Evolutionary conservation across 1,284 basidiomycete species (phyloP), one percentile per base, ranked within the genome.

Genomic region (Ganoderma leucocontextum): DNA sequence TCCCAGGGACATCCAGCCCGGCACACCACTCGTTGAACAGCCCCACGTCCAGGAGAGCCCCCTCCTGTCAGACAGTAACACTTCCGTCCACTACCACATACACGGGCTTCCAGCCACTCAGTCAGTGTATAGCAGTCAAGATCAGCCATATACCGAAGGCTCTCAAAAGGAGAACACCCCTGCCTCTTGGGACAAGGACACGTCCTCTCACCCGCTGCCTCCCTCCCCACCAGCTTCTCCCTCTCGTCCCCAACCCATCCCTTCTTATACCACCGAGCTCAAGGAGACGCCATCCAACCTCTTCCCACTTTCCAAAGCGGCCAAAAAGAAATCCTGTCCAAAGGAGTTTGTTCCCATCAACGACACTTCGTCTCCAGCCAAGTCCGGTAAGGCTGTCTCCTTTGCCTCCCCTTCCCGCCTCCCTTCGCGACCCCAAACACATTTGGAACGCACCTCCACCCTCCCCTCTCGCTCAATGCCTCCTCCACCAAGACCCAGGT

Each of bases 121-220:
- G 70, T 82, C 83, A 0, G 82, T 85, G 67, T 73, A 77, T 42
- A 79, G 59, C 15, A 64, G 72, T 17, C 57, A 82, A 15, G 79
- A 80, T 15, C 73, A 77, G 44, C 74, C 77, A 29, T 69, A 67
- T 29, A 76, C 74, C 36, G 81, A 80, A 63, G 82, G 82, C 49
- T 86, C 85, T 3, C 86, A 86, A 73, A 86, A 87, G 75, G 87
- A 89, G 78, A 87, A 85, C 69, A 77, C 83, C 15, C 78, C 74
- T 55, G 66, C 75, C 1, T 70, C 72, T 25, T 57, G 64, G 17
- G 70, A 64, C 65, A 63, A 64, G 29, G 33, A 38, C 33, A 52
- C 52, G 15, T 15, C 25, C n/a, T 57, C 35, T 3, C 36, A 63
- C 17, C 63, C 67, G 9, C 25, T 60, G n/a, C 7, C 38, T 49